Evolutionary conservation across 306 rosid species (phyloP), one percentile per base, ranked within the genome.

Genomic region (Cucumis melo): DNA sequence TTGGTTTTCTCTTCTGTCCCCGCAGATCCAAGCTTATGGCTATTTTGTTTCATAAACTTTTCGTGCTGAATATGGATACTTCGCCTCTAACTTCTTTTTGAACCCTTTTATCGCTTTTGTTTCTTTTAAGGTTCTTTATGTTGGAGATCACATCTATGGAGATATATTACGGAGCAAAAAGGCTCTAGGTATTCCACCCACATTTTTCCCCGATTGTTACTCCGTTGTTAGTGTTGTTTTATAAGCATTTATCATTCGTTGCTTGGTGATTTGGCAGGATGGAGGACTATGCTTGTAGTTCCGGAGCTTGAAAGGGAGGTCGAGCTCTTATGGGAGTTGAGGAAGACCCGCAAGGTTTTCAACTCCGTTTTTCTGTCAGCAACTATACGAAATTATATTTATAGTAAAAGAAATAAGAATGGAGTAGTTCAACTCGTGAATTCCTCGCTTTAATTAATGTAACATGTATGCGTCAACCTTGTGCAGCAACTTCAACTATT

Each of bases 231-330:
- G 38, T 74, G 12, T 32, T 19, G 1, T 44, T 34, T 24, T 48
- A 48, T 78, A 59, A 51, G 24, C 20, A 39, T 5, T 21, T 42
- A 8, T 76, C 67, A 16, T 44, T 74, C 75, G 64, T 54, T 70
- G 42, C 44, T 29, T 15, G 76, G 24, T 48, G 75, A 24, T 44
- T 48, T 46, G 53, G 81, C 84, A 95, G 99, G 98, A 61, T 95
- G 99, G 99, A 90, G 99, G 79, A 95, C 99, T 84, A 95, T 95
- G 98, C 99, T 95, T 79, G 99, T 95, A 56, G 83, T 95, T 79
- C 99, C 99, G 56, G 99, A 95, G 86, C 96, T 95, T 46, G 91
- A 92, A 85, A 87, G 87, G 86, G 99, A 95, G 86, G 93, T 92
- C 82, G 84, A 87, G 80, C 96, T 92, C 75, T 97, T 92, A 44